Evolutionary conservation across 352 stramenopile species (phyloP).

Genomic region (Pythium folliculosum): DNA sequence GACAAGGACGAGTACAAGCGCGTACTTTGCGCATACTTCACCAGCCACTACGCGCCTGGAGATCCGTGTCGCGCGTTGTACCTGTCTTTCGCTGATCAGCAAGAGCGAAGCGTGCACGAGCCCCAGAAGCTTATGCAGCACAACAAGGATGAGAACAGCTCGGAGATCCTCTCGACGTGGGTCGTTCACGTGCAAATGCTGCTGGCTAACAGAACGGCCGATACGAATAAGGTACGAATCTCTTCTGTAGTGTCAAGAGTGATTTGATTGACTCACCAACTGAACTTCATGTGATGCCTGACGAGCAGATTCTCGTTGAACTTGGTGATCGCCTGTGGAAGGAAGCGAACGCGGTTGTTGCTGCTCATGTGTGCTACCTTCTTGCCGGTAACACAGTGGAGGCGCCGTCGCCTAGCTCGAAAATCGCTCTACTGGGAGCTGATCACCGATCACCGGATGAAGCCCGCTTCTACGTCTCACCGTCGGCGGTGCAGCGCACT

Average conservation of each 20-base stretch:
- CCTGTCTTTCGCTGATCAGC: constrained; percentile 80
- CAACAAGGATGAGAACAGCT: constrained; percentile 37
- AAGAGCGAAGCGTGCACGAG: constrained; percentile 85
- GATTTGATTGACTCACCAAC: background rate
- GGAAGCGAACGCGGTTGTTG: constrained; percentile 60
- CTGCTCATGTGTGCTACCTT: constrained; percentile 83
- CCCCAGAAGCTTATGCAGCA: constrained; percentile 66
- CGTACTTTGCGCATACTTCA: constrained; percentile 74
- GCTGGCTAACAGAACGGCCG: constrained; percentile 73
- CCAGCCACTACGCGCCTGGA: constrained; percentile 71
- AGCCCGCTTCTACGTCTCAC: constrained; percentile 84
- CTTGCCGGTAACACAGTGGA: constrained; percentile 71
- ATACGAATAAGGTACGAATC: constrained; percentile 68
- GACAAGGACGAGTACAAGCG: constrained; percentile 87
- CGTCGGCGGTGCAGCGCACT: constrained; percentile 73
- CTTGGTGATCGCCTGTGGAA: constrained; percentile 83
- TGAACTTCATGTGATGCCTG: background rate
- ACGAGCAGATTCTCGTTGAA: constrained; percentile 61
- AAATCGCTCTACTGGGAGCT: constrained; percentile 79
- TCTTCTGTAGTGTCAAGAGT: background rate
- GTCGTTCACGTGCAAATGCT: constrained; percentile 82
- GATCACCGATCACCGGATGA: constrained; percentile 72
- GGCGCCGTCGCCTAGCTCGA: constrained; percentile 70
- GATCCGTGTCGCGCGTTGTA: constrained; percentile 81
- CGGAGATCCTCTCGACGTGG: constrained; percentile 71